Evolutionary conservation across 2,329 filamentous ascomycete genomes (phyloP), one percentile per base, ranked within the genome.

Genomic region (Sordariomycetes sp.): DNA sequence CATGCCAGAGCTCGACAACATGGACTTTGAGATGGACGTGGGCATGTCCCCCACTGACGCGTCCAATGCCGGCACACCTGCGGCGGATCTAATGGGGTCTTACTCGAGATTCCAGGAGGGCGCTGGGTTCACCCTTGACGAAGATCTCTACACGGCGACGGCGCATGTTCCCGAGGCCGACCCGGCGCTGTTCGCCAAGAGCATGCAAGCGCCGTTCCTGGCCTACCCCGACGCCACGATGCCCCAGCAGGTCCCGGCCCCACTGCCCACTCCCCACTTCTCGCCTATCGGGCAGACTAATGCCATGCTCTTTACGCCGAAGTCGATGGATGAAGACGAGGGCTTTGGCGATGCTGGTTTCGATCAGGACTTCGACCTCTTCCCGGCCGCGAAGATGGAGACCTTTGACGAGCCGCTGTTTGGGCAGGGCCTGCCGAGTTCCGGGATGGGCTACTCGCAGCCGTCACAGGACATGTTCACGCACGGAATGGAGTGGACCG

Each of bases 221-320:
- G 20, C 46, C 12, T 58, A 58, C 50, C 43, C 50, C 16, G 48
- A 43, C 20, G 52, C 18, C n/a, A 50, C 53, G 37, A n/a, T 40
- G 7, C 22, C 35, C 11, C 46, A 35, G 14, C 43, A 57, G 22
- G 53, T n/a, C 32, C 54, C 54, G 56, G 37, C 46, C 18, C 22
- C 60, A 3, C 59, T 59, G 11, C 28, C 28, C 28, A 58, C 55
- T 14, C 59, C 57, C 5, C 85, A 89, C 61, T 79, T 90, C 61
- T 90, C 87, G 3, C 86, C 87, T 10, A 77, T 78, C 58, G 87
- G 85, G 5, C 86, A 89, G 64, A 79, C 80, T 40, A 85, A 87
- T 60, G 74, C 83, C 1, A 88, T 89, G 73, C 78, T 90, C 35
- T 87, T 79, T 70, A 87, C 87, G 11, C 84, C 87, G 54, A 78